These are phyloP conservation scores for Parathielavia appendiculata DNA, from an alignment of 495 filamentous ascomycete species.

Conservation along the genomic window DNA sequence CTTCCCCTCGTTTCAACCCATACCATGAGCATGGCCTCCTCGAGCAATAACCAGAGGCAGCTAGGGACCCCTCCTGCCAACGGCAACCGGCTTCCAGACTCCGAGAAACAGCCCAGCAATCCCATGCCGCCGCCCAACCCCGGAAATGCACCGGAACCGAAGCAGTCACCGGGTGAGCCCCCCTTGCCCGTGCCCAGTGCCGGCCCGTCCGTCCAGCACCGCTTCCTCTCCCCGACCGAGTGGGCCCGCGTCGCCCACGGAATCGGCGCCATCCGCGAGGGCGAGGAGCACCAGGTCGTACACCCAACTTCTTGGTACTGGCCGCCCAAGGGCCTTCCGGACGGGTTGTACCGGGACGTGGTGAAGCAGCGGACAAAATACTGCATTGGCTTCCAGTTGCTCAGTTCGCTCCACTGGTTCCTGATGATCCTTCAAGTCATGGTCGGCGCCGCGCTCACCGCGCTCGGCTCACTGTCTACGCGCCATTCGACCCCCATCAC, in stretches of 20 bases:
- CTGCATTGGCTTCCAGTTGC: slow-evolving; percentile 30
- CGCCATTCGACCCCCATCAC: slow-evolving; percentile 37
- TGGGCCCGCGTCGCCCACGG: slow-evolving; percentile 45
- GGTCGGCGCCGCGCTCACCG: slow-evolving; percentile 42
- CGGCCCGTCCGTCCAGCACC: slow-evolving; percentile 20
- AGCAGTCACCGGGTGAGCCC: slow-evolving; percentile 5
- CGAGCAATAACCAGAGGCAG: slow-evolving; percentile 14
- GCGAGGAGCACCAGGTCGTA: slow-evolving; percentile 38
- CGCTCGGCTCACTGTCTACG: slow-evolving; percentile 34
- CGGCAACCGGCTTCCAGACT: slow-evolving; percentile 15
- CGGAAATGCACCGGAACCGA: neutral
- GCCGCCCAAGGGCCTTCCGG: slow-evolving; percentile 42
- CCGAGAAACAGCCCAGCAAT: slow-evolving; percentile 25
- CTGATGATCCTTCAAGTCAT: slow-evolving; percentile 43
- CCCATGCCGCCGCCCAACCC: slow-evolving; percentile 21
- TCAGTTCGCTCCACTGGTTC: slow-evolving; percentile 36
- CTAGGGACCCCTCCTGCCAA: slow-evolving; percentile 18
- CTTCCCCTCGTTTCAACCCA: neutral
- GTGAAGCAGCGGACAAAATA: slow-evolving; percentile 40
- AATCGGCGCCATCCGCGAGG: slow-evolving; percentile 41
- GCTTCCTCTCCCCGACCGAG: slow-evolving; percentile 38
- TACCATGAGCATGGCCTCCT: slow-evolving; percentile 16
- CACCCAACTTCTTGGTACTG: slow-evolving; percentile 41
- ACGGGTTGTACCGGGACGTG: slow-evolving; percentile 43
- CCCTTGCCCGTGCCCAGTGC: neutral